A percentile compares a stretch with the other conserved stretches of the same genome.
Conservation (phyloP, 768 basidiomycete species). For the Leccinum ochraceum region DNA sequence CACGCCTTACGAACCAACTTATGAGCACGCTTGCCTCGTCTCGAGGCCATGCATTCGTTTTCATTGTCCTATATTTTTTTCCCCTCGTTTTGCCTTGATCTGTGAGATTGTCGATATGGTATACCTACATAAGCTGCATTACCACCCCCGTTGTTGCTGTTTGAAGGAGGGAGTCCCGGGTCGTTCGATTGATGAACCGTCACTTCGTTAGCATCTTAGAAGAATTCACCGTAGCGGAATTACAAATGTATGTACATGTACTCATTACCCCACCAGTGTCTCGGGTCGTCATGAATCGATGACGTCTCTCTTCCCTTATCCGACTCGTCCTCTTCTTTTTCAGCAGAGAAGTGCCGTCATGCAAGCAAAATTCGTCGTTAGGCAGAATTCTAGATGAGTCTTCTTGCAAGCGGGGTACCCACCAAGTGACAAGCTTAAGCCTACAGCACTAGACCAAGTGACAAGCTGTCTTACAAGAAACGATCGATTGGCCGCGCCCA, state of each 20-base stretch:
- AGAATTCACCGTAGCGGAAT: neutral
- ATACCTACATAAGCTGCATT: constrained; percentile 8
- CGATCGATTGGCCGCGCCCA: neutral
- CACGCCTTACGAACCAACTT: neutral
- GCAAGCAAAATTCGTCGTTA: neutral
- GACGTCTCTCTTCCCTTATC: neutral
- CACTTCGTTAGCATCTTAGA: neutral
- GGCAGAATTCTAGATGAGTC: neutral
- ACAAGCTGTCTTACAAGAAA: neutral
- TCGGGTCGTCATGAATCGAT: too few species aligned
- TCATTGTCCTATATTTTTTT: neutral
- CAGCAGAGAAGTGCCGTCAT: neutral
- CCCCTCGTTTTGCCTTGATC: neutral
- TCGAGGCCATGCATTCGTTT: constrained; percentile 6
- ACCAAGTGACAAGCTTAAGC: neutral
- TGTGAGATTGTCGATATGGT: neutral
- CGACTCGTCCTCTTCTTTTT: neutral
- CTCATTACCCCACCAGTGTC: neutral
- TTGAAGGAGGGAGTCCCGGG: neutral
- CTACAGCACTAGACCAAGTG: too few species aligned
- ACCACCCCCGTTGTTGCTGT: neutral
- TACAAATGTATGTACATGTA: neutral
- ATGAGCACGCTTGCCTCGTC: constrained; percentile 1
- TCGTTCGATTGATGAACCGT: neutral
- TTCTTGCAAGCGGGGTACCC: neutral